Conservation (phyloP, 2,329 filamentous ascomycete species). For the Exophiala xenobiotica region DNA sequence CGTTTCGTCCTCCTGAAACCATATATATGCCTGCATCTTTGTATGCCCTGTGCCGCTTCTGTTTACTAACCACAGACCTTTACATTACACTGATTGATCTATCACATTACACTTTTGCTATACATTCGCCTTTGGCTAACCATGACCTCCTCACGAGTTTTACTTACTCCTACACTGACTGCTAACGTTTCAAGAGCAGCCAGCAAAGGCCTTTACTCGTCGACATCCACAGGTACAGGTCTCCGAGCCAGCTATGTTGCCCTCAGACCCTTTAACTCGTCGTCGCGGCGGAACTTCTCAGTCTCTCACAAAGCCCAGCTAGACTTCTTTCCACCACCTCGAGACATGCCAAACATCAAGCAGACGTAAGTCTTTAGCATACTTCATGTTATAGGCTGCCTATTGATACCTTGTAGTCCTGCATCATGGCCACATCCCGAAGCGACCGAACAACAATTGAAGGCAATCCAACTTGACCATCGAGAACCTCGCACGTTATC, state of each 20-base stretch:
- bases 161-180: constrained; percentile 22
- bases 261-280: constrained; percentile 18
- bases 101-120: constrained; percentile 4
- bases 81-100: neutral
- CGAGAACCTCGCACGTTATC: constrained; percentile 69
- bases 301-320: constrained; percentile 38
- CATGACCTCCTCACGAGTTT: constrained; percentile 26
- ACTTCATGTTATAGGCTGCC: constrained; percentile 3
- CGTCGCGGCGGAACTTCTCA: constrained; percentile 37
- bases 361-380: constrained; percentile 20
- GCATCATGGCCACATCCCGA: constrained; percentile 30
- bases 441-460: constrained; percentile 79
- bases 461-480: constrained; percentile 70
- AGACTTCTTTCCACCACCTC: constrained; percentile 58
- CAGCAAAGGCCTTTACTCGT: constrained; percentile 24
- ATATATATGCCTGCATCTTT: neutral
- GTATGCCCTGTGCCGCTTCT: neutral
- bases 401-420: constrained; percentile 37
- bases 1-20: neutral
- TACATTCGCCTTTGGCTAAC: neutral
- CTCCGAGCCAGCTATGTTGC: constrained; percentile 30
- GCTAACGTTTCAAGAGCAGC: constrained; percentile 24
- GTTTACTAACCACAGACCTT: constrained; percentile 9
- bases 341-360: constrained; percentile 51
- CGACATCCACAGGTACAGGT: constrained; percentile 26